Evolutionary conservation across 768 basidiomycete species (phyloP).

Genomic region (Tylopilus plumbeoviolaceoides): DNA sequence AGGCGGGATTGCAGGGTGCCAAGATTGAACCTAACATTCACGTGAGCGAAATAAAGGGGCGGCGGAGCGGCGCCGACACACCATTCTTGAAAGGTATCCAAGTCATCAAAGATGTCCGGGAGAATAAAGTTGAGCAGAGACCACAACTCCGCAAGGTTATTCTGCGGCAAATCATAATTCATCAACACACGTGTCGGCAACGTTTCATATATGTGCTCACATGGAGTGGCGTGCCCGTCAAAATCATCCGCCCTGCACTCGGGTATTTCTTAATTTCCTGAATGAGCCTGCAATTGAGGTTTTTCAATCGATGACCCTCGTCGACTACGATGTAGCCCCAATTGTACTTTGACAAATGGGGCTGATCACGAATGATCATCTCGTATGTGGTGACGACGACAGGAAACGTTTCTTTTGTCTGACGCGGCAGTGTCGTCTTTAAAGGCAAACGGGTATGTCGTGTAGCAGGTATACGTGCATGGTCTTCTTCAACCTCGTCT

Average conservation of each 20-base stretch:
- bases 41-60: slow-evolving; percentile 2
- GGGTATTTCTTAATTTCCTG: slow-evolving; percentile 84
- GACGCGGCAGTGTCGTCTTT: slow-evolving; percentile 3
- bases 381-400: slow-evolving; percentile 92
- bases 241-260: slow-evolving; percentile 83
- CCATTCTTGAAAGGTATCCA: slow-evolving; percentile 91
- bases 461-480: slow-evolving; percentile 17
- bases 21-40: slow-evolving; percentile 59
- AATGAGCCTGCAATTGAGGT: slow-evolving; percentile 87
- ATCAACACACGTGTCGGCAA: neutral
- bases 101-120: slow-evolving; percentile 88
- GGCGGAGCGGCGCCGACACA: slow-evolving; percentile 25
- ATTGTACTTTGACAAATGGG: slow-evolving; percentile 57
- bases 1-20: slow-evolving; percentile 57
- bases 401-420: slow-evolving; percentile 51
- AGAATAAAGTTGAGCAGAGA: slow-evolving; percentile 93
- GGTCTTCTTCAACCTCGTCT: slow-evolving; percentile 9
- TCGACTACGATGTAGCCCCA: slow-evolving; percentile 97
- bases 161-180: slow-evolving; percentile 45
- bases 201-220: slow-evolving; percentile 39
- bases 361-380: slow-evolving; percentile 82
- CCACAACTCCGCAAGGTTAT: slow-evolving; percentile 95
- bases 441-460: slow-evolving; percentile 12
- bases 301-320: slow-evolving; percentile 94
- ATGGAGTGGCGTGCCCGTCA: slow-evolving; percentile 96